Percentiles rank a stretch among this genome's conserved stretches.
These are phyloP conservation scores for Melampsora occidentalis DNA, from an alignment of 1,284 basidiomycete genomes.

Conservation along the genomic window DNA sequence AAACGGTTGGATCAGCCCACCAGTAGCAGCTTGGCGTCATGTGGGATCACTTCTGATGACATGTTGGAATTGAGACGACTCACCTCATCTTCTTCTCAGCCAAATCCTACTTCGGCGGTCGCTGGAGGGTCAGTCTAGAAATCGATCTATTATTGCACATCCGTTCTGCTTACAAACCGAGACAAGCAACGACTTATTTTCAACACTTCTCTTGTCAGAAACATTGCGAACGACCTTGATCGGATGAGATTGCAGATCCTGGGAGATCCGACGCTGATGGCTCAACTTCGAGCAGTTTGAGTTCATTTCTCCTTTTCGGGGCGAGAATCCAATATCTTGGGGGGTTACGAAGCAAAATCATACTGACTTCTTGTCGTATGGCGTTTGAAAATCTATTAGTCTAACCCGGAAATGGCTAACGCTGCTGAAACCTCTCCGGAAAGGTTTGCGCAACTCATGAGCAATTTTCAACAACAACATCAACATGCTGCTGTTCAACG, in stretches of 20 bases:
- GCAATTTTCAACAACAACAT: slow-evolving; percentile 64
- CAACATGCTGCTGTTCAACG: slow-evolving; percentile 61
- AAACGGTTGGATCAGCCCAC: slow-evolving; percentile 15
- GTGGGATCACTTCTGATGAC: slow-evolving; percentile 31
- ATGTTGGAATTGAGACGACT: slow-evolving; percentile 34
- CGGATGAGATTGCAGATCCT: slow-evolving; percentile 83
- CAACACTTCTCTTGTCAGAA: slow-evolving; percentile 1
- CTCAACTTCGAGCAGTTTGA: slow-evolving; percentile 66
- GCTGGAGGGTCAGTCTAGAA: slow-evolving; percentile 32
- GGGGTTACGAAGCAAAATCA: slow-evolving; percentile 30
- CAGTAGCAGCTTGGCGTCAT: slow-evolving; percentile 16
- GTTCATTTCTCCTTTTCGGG: slow-evolving; percentile 47
- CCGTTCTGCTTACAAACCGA: no score
- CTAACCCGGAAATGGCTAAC: slow-evolving; percentile 72
- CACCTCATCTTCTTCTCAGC: slow-evolving; percentile 9
- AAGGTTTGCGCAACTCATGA: slow-evolving; percentile 71
- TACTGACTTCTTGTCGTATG: slow-evolving; percentile 37
- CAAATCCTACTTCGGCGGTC: slow-evolving; percentile 5
- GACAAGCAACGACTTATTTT: no score
- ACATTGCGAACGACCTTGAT: slow-evolving; percentile 66
- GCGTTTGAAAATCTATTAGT: slow-evolving; percentile 56
- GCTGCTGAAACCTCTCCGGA: slow-evolving; percentile 68
- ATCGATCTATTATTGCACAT: background rate
- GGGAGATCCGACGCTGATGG: slow-evolving; percentile 75
- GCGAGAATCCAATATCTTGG: slow-evolving; percentile 24